A percentile compares a stretch with the other conserved stretches of the same genome.
Evolutionary conservation across 768 basidiomycete genomes (phyloP).

Genomic region (Paxillus rubicundulus): DNA sequence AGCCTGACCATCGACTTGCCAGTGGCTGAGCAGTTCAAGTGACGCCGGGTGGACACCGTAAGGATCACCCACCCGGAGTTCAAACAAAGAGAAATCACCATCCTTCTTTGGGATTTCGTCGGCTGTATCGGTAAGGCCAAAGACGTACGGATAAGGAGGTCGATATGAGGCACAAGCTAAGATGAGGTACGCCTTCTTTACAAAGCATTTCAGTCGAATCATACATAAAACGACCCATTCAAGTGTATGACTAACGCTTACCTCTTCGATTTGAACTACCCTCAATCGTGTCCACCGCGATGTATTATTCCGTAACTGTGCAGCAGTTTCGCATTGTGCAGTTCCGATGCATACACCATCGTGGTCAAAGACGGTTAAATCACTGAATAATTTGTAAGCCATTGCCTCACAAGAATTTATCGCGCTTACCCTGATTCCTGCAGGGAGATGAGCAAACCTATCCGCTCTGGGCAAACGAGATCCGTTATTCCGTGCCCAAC

Average conservation of each 20-base stretch:
- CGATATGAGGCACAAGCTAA: slow-evolving; percentile 44
- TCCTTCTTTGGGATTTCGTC: slow-evolving; percentile 1
- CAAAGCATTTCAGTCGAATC: not conserved
- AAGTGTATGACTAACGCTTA: not conserved
- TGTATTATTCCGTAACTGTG: slow-evolving; percentile 3
- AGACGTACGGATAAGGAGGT: slow-evolving; percentile 17
- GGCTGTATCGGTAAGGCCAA: slow-evolving; percentile 18
- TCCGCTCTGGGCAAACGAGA: slow-evolving; percentile 45
- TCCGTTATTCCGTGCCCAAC: slow-evolving; percentile 40
- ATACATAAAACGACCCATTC: not conserved
- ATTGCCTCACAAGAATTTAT: not conserved
- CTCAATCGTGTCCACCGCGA: slow-evolving; percentile 23
- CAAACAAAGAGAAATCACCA: slow-evolving; percentile 22
- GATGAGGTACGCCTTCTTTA: slow-evolving; percentile 32
- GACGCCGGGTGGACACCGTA: slow-evolving; percentile 16
- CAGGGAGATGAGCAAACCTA: slow-evolving; percentile 47
- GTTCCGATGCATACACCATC: slow-evolving; percentile 46
- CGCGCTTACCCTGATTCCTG: slow-evolving; percentile 62
- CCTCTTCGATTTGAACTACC: slow-evolving; percentile 22
- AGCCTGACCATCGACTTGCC: slow-evolving; percentile 50
- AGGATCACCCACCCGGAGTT: slow-evolving; percentile 24
- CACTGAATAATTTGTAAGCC: slow-evolving; percentile 34
- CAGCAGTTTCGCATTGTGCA: slow-evolving; percentile 9
- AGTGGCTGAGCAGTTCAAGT: slow-evolving; percentile 52
- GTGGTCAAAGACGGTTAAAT: slow-evolving; percentile 52